Evolutionary conservation across 1,284 basidiomycete genomes (phyloP), one percentile per base, ranked within the genome.

Genomic region (Sphagnurus paluster): DNA sequence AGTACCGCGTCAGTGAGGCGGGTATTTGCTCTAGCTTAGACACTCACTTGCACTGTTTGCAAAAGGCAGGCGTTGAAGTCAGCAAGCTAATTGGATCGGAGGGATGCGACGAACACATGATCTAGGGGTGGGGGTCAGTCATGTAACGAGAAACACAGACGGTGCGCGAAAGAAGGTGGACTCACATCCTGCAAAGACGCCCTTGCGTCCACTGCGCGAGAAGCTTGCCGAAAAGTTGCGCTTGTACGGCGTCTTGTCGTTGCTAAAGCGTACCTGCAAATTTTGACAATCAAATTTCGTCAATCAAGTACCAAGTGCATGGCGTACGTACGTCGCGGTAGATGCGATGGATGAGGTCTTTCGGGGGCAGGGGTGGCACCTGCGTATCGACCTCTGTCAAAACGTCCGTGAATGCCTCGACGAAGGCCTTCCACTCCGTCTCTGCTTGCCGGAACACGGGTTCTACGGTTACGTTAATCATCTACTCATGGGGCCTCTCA

Each of bases 211-310:
- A 42, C 84, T 85, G 44, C 90, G 70, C 6, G 90, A 90, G 57
- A 90, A 88, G 49, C 80, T 86, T 0, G 86, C 88, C 3, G 84
- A 84, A 32, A 96, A 80, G 4, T 76, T 76, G 3, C 70, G 79
- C 69, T 97, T 96, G 71, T 97, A 97, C 0, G 94, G 94, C 2
- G 94, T 95, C 68, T 93, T 93, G 62, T 94, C 88, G 50, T 93
- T 92, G 59, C 89, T 90, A 65, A 96, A 96, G n/a, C 93, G 81
- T 11, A 94, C 68, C 85, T 92, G 57, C n/a, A 42, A 3, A 16
- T 14, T n/a, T 5, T 33, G 13, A n/a, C n/a, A n/a, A n/a, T n/a
- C n/a, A n/a, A n/a, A n/a, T n/a, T n/a, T n/a, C n/a, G n/a, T n/a
- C n/a, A n/a, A n/a, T n/a, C n/a, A n/a, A n/a, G n/a, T n/a, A n/a